These are phyloP conservation scores for Acrodontium crateriforme DNA, from an alignment of 2,329 filamentous ascomycete species.

Conservation along the genomic window DNA sequence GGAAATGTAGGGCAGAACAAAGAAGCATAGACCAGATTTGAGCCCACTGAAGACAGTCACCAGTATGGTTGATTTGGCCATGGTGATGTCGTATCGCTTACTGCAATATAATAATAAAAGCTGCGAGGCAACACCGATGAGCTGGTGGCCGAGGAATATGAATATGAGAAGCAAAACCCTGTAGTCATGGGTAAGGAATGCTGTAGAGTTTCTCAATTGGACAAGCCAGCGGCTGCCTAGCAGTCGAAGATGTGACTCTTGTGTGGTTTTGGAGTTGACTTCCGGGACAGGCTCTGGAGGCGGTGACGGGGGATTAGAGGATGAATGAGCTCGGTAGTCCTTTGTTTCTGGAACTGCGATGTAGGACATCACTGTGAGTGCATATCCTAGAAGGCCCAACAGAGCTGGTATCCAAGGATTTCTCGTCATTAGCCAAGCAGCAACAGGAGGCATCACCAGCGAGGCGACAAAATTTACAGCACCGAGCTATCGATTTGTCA, in stretches of 20 bases:
- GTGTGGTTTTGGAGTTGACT: no score
- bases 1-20: conserved; percentile 18
- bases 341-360: conserved; percentile 25
- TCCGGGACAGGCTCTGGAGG: neutral
- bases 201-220: conserved; percentile 9
- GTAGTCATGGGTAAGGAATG: conserved; percentile 19
- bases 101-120: conserved; percentile 41
- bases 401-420: conserved; percentile 22
- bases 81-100: conserved; percentile 37
- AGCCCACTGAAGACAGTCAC: conserved; percentile 18
- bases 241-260: no score
- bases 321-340: conserved; percentile 9
- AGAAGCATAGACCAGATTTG: conserved; percentile 18
- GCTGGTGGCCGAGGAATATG: conserved; percentile 17
- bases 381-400: conserved; percentile 11
- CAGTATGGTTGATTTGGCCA: conserved; percentile 21
- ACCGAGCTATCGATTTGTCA: no score
- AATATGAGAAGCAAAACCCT: conserved; percentile 19
- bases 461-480: conserved; percentile 15
- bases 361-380: conserved; percentile 8
- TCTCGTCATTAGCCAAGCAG: conserved; percentile 21
- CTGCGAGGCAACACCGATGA: conserved; percentile 14
- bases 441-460: conserved; percentile 20
- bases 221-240: neutral
- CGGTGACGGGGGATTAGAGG: conserved; percentile 1